These are phyloP conservation scores for Colletotrichum aenigma DNA, from an alignment of 2,329 filamentous ascomycete species.

Conservation along the genomic window DNA sequence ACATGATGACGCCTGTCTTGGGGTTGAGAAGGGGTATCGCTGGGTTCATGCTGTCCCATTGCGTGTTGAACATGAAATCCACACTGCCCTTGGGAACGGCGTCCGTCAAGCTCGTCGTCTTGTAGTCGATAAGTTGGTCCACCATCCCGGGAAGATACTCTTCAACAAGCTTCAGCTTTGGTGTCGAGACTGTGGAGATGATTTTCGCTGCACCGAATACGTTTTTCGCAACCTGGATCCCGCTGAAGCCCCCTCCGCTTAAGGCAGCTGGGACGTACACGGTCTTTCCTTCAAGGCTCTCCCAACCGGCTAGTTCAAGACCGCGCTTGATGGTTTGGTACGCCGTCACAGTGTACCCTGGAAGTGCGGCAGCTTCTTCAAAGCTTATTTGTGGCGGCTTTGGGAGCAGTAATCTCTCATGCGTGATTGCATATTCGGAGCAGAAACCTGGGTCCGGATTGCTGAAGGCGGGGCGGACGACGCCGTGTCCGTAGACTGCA, in stretches of 20 bases:
- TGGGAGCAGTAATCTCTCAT: constrained; percentile 35
- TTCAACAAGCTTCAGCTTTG: constrained; percentile 51
- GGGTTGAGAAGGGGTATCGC: constrained; percentile 44
- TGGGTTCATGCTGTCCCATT: constrained; percentile 38
- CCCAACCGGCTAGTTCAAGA: constrained; percentile 36
- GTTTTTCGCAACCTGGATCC: constrained; percentile 54
- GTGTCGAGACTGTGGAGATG: constrained; percentile 57
- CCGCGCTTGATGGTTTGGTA: constrained; percentile 47
- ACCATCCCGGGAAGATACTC: constrained; percentile 45
- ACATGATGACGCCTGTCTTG: constrained; percentile 41
- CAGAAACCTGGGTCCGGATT: constrained; percentile 32
- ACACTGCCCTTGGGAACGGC: constrained; percentile 45
- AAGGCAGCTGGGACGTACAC: constrained; percentile 56
- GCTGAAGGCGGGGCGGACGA: constrained; percentile 41
- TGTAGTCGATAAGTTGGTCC: constrained; percentile 58
- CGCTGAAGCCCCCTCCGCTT: constrained; percentile 49
- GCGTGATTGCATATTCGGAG: constrained; percentile 43
- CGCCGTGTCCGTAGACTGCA: constrained; percentile 36
- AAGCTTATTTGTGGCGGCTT: constrained; percentile 35
- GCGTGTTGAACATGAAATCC: constrained; percentile 57
- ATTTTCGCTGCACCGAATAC: constrained; percentile 50
- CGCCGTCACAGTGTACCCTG: constrained; percentile 43
- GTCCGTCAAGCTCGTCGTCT: constrained; percentile 38
- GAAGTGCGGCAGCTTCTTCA: constrained; percentile 40
- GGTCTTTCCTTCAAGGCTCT: constrained; percentile 51